Base-by-base conservation (phyloP, 2,329 filamentous ascomycete genomes). In the Sphaceloma murrayae region DNA sequence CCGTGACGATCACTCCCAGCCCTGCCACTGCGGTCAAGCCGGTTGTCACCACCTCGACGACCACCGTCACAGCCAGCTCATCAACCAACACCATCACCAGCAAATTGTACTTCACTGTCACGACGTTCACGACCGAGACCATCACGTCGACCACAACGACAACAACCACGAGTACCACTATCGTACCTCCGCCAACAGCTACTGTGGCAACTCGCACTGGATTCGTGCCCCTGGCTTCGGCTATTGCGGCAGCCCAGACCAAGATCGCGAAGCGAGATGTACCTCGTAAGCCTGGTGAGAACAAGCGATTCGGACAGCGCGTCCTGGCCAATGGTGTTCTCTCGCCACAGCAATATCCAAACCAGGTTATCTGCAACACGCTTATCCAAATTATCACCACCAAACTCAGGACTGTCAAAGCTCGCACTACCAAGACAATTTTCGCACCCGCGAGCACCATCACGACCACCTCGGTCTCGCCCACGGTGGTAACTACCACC, bases 331-430 rank as follows among this genome's bases (percentile, higher is more conserved):
- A 43, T 22, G 39, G 39, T 10, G 17, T 4, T 2, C 4, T 32
- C 5, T 29, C 16, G 4, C 14, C 27, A 11, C 24, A 22, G 10
- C 26, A 31, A 10, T 43, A 31, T 19, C 24, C 39, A 21, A 18
- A 16, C 16, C n/a, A 30, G 39, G 24, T 43, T 9, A 16, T 30
- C 13, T 43, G 39, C 39, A 43, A 43, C 29, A 43, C 39, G 3
- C 16, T 43, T 14, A 21, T 43, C 27, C 39, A 43, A 16, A 27
- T 31, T 13, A 32, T 43, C 26, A 43, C 27, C 17, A 32, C 27
- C 27, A 43, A 18, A 10, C 33, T 36, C 14, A 36, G 13, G 33
- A 36, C 33, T n/a, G 14, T 30, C 9, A 16, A 26, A 6, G 39
- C 39, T 11, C n/a, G 17, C 3, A 32, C 6, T 7, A 43, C 39